These are phyloP conservation scores for Kazachstania psychrophila DNA, from an alignment of 805 yeast genomes.

Conservation along the genomic window DNA sequence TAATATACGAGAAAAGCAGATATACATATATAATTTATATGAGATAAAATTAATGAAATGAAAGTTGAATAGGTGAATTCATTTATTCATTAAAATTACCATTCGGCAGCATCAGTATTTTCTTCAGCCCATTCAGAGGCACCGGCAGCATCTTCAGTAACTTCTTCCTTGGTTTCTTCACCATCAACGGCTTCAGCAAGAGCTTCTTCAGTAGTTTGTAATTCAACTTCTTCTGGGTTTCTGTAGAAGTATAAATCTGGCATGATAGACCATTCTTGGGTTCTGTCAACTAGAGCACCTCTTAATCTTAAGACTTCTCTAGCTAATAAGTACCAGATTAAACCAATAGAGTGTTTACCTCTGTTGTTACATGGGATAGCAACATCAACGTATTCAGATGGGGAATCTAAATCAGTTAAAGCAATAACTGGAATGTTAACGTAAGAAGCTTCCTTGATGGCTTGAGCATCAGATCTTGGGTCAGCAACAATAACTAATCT, in stretches of 20 bases:
- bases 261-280: constrained; percentile 97
- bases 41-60: constrained; percentile 4
- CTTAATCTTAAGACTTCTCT: constrained; percentile 99
- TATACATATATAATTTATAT: constrained; percentile 4
- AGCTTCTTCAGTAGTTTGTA: constrained; percentile 55
- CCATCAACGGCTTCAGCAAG: constrained; percentile 63
- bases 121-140: constrained; percentile 56
- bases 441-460: constrained; percentile 99
- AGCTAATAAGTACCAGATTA: constrained; percentile 98
- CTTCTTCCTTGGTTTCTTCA: constrained; percentile 73
- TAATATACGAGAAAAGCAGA: constrained; percentile 5
- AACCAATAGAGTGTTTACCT: constrained; percentile 99
- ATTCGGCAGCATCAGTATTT: constrained; percentile 29
- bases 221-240: constrained; percentile 98
- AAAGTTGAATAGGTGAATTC: not conserved
- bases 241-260: constrained; percentile 99
- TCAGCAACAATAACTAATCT: constrained; percentile 98
- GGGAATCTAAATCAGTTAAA: constrained; percentile 96
- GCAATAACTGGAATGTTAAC: constrained; percentile 99
- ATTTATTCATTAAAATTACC: constrained; percentile 16
- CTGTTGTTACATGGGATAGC: constrained; percentile 99
- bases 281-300: constrained; percentile 94
- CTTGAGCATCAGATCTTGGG: constrained; percentile 99
- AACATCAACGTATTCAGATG: constrained; percentile 97
- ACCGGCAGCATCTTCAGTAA: constrained; percentile 54